Evolutionary conservation across 2,329 filamentous ascomycete species (phyloP).

Genomic region (Colletotrichum godetiae): DNA sequence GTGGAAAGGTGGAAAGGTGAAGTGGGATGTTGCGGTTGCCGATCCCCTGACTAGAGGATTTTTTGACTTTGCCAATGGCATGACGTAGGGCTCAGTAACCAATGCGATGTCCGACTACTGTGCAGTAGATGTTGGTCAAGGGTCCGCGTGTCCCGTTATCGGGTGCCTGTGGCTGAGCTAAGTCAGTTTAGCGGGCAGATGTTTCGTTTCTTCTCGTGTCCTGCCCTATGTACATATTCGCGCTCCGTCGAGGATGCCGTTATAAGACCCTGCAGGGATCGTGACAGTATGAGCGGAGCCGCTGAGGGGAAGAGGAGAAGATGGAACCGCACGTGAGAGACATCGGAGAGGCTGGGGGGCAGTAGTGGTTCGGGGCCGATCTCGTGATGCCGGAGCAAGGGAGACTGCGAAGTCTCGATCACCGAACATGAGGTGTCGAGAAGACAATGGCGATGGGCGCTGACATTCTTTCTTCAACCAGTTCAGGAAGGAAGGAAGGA

Average conservation of each 20-base stretch:
- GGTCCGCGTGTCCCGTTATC: conserved; percentile 22
- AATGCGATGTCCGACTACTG: background rate
- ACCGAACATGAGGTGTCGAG: background rate
- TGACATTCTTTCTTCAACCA: background rate
- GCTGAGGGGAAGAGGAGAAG: background rate
- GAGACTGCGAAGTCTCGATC: background rate
- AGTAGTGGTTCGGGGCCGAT: background rate
- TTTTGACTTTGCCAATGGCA: background rate
- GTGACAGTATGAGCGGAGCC: conserved; percentile 17
- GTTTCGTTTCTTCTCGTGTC: conserved; percentile 27
- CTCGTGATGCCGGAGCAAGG: background rate
- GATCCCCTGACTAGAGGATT: conserved; percentile 2
- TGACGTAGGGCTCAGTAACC: conserved; percentile 19
- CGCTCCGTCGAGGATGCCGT: conserved; percentile 6
- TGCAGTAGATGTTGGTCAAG: background rate
- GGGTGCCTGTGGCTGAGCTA: conserved; percentile 28
- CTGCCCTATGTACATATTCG: background rate
- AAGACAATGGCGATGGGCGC: background rate
- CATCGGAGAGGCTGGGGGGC: background rate
- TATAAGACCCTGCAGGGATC: conserved; percentile 15
- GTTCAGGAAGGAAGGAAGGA: background rate
- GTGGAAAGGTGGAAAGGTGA: no score
- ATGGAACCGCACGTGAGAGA: conserved; percentile 10
- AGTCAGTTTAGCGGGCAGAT: conserved; percentile 17
- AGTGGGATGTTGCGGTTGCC: background rate